These are phyloP conservation scores for Drosera spatulata DNA, from an alignment of 179 eudicot genomes.

Conservation along the genomic window DNA sequence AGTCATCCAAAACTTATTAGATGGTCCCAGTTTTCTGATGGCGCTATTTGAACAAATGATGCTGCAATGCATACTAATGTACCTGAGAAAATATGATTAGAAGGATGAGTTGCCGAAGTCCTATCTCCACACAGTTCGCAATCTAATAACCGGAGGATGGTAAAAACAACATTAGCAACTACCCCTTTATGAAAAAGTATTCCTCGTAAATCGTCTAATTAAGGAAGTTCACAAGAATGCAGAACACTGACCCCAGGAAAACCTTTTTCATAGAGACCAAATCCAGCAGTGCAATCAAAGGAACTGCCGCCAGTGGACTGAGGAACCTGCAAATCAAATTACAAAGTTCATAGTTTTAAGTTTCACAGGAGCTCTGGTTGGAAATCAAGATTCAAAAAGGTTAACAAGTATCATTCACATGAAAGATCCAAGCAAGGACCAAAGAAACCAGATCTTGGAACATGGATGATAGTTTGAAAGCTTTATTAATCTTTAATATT, in stretches of 20 bases:
- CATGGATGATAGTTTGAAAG: too few species aligned
- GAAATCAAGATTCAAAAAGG: too few species aligned
- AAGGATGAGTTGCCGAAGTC: slow-evolving; percentile 69
- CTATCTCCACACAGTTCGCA: slow-evolving; percentile 79
- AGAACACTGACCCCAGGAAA: slow-evolving; percentile 55
- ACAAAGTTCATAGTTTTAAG: background rate
- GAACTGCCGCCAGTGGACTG: slow-evolving; percentile 77
- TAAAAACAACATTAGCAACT: background rate
- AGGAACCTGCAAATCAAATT: slow-evolving; percentile 39
- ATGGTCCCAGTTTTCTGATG: too few species aligned
- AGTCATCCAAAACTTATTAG: too few species aligned
- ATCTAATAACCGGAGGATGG: slow-evolving; percentile 24
- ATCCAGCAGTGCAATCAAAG: slow-evolving; percentile 73
- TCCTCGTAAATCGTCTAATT: too few species aligned
- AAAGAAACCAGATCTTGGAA: too few species aligned
- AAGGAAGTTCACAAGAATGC: too few species aligned
- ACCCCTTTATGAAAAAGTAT: background rate
- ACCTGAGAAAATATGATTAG: slow-evolving; percentile 84
- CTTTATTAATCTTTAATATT: too few species aligned
- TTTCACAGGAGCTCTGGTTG: background rate
- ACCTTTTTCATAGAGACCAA: slow-evolving; percentile 78
- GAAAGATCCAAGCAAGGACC: too few species aligned
- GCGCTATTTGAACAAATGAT: too few species aligned
- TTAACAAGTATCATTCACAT: too few species aligned
- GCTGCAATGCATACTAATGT: background rate